Percentiles rank a stretch among this genome's conserved stretches.
Evolutionary conservation across 805 yeast genomes (phyloP).

Genomic region (Zygoascus ofunaensis): DNA sequence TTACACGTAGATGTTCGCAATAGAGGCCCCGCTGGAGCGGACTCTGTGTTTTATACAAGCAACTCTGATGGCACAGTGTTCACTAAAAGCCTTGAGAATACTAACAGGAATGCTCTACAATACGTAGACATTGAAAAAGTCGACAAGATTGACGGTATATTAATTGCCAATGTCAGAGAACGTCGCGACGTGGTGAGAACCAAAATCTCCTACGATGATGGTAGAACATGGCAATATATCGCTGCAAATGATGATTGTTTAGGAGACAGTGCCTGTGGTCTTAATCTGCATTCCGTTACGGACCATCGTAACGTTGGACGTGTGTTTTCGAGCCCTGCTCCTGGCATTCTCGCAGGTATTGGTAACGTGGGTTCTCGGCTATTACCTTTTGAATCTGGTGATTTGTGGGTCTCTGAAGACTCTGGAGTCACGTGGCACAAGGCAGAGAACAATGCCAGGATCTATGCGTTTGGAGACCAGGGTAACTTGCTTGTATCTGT

Average conservation of each 20-base stretch:
- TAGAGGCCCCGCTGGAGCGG: slow-evolving; percentile 8
- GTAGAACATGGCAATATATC: slow-evolving; percentile 28
- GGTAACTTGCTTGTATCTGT: slow-evolving; percentile 64
- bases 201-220: slow-evolving; percentile 33
- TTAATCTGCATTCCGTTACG: slow-evolving; percentile 32
- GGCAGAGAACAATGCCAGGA: slow-evolving; percentile 43
- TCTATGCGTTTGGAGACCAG: slow-evolving; percentile 61
- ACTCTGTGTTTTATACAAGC: slow-evolving; percentile 22
- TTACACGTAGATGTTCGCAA: slow-evolving; percentile 33
- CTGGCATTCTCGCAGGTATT: slow-evolving; percentile 38
- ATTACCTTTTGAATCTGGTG: slow-evolving; percentile 24
- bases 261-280: slow-evolving; percentile 28
- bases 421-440: slow-evolving; percentile 68
- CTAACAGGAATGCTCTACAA: slow-evolving; percentile 26
- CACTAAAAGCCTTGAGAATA: slow-evolving; percentile 33
- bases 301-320: slow-evolving; percentile 28
- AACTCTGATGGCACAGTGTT: slow-evolving; percentile 50
- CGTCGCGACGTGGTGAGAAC: slow-evolving; percentile 22
- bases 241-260: slow-evolving; percentile 24
- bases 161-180: slow-evolving; percentile 39
- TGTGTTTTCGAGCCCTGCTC: slow-evolving; percentile 31
- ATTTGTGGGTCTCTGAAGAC: slow-evolving; percentile 61
- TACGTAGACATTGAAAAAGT: slow-evolving; percentile 37
- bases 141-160: slow-evolving; percentile 50
- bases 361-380: slow-evolving; percentile 32